Base-by-base conservation (phyloP, 768 basidiomycete species). In the Lepiota brunneoincarnata region DNA sequence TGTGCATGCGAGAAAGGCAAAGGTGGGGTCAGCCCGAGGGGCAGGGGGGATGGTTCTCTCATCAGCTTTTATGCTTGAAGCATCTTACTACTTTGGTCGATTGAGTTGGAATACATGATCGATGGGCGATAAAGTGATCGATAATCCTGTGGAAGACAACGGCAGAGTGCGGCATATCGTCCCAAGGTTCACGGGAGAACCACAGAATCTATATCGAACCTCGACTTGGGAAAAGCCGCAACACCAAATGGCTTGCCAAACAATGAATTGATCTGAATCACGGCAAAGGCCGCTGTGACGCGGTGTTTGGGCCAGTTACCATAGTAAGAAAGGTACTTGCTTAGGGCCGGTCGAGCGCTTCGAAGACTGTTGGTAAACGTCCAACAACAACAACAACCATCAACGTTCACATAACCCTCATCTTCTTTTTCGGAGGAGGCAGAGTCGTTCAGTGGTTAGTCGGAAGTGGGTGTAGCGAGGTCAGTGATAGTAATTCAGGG, bases 391-490 rank as follows among this genome's bases (percentile, higher is more conserved):
- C 66, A 65, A 54, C 64, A 63, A 67, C 64, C 64, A 67, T 71
- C 66, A 67, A 68, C 68, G 64, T 65, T 66, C 63, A 67, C 71
- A 70, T 70, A 66, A 70, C 70, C 71, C 65, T 79, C 74, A 70
- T 77, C 80, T 77, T 80, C 74, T 69, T 78, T 70, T 62, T 76
- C 75, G 77, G 83, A 80, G 81, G 81, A 78, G 82, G 83, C 75
- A 77, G 84, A 78, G 79, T 74, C 75, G 82, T 76, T 68, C 46
- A 72, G 81, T 71, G 80, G 84, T 71, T 72, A 77, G 83, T 75
- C 70, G 84, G 86, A 77, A 83, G 87, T 71, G 85, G 87, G 86
- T 80, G 85, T 72, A 78, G 81, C 69, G 82, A 81, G 85, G 85
- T 84, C 47, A 36, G 72, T 71, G 46, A 17, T 20, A 15, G 1